Conservation (phyloP, 805 yeast genomes). For the Zygosaccharomyces kombuchaensis region DNA sequence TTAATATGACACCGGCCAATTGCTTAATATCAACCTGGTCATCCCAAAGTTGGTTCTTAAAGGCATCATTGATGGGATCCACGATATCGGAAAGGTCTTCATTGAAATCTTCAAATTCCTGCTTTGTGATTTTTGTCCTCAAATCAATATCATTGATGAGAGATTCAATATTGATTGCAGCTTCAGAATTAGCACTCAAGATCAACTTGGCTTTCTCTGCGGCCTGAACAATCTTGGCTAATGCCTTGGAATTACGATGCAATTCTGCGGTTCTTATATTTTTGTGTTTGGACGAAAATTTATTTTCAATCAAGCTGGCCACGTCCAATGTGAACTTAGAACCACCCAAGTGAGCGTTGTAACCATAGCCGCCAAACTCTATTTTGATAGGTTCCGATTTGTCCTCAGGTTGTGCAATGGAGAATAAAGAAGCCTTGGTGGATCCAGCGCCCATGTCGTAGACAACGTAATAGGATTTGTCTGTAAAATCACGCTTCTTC, state of each 20-base stretch:
- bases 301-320: constrained; percentile 53
- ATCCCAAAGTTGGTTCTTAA: constrained; percentile 36
- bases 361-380: constrained; percentile 69
- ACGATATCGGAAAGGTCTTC: constrained; percentile 44
- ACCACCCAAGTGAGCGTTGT: constrained; percentile 70
- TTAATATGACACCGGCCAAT: constrained; percentile 63
- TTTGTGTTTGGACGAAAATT: constrained; percentile 49
- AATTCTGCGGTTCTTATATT: constrained; percentile 39
- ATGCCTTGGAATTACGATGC: constrained; percentile 47
- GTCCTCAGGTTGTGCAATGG: constrained; percentile 45
- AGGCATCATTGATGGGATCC: constrained; percentile 51
- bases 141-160: constrained; percentile 72
- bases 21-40: constrained; percentile 33
- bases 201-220: constrained; percentile 87
- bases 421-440: constrained; percentile 77
- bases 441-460: constrained; percentile 94
- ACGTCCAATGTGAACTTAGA: constrained; percentile 63
- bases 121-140: constrained; percentile 59
- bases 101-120: constrained; percentile 64
- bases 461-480: constrained; percentile 53
- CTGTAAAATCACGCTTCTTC: constrained; percentile 25
- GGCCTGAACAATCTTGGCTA: constrained; percentile 67
- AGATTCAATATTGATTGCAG: constrained; percentile 71
- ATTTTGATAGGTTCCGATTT: constrained; percentile 43
- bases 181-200: constrained; percentile 83